Evolutionary conservation across 2,329 filamentous ascomycete species (phyloP).

Genomic region (Mycocentrospora acerina): DNA sequence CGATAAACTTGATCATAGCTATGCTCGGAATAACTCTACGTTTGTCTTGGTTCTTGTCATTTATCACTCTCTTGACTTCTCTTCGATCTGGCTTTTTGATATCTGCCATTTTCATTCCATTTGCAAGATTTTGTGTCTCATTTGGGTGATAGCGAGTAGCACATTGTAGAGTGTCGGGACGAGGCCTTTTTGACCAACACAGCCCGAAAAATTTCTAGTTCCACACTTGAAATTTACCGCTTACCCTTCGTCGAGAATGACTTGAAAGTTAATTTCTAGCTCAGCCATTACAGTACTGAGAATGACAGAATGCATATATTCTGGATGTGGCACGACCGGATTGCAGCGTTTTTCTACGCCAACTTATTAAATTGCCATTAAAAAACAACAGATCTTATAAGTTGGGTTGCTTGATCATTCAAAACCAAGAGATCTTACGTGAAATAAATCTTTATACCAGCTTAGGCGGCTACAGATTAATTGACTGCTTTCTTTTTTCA

Average conservation of each 20-base stretch:
- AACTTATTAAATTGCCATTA: constrained; percentile 40
- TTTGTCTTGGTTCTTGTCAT: constrained; percentile 27
- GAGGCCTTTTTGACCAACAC: constrained; percentile 51
- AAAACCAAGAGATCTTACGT: too few species aligned
- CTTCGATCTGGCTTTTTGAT: constrained; percentile 26
- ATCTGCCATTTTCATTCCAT: constrained; percentile 12
- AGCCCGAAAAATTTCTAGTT: constrained; percentile 49
- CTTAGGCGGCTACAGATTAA: constrained; percentile 49
- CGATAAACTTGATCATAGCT: background rate
- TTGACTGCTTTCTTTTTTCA: constrained; percentile 21
- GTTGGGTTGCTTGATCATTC: too few species aligned
- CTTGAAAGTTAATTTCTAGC: constrained; percentile 45
- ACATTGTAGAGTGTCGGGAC: constrained; percentile 46
- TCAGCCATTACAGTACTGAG: constrained; percentile 28
- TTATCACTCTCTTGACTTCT: constrained; percentile 22
- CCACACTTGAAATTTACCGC: constrained; percentile 44
- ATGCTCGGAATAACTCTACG: constrained; percentile 14
- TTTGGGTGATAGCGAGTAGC: constrained; percentile 51
- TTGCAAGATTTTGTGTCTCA: constrained; percentile 48
- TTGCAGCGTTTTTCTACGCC: constrained; percentile 43
- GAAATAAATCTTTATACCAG: too few species aligned
- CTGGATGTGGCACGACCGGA: constrained; percentile 45
- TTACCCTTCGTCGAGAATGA: constrained; percentile 41
- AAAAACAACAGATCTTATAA: too few species aligned
- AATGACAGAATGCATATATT: constrained; percentile 24